Conservation (phyloP, 139 green algal species). For the Pedinophyceae sp. region DNA sequence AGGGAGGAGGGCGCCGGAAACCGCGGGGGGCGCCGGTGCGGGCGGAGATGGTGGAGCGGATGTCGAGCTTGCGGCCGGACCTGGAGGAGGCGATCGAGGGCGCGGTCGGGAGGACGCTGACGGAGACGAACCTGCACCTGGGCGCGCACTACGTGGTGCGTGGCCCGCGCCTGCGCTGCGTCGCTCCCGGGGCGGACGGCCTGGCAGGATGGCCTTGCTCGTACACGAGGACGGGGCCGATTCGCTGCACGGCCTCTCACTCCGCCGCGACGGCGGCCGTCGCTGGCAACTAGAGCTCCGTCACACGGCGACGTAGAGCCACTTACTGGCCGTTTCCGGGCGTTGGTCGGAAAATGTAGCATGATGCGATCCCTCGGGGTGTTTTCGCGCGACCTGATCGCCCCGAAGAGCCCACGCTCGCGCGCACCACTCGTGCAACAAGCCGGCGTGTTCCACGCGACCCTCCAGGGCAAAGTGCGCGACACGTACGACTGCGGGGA, state of each 20-base stretch:
- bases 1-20: no score
- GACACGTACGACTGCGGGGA: slow-evolving; percentile 88
- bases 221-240: background rate
- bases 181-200: slow-evolving; percentile 12
- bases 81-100: slow-evolving; percentile 38
- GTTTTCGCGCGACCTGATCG: background rate
- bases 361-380: no score
- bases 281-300: background rate
- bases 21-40: no score
- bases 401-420: background rate
- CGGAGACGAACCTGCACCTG: slow-evolving; percentile 29
- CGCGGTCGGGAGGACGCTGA: slow-evolving; percentile 31
- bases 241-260: slow-evolving; percentile 5
- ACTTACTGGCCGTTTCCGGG: background rate
- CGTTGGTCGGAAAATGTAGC: background rate
- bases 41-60: slow-evolving; percentile 37
- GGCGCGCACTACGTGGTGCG: slow-evolving; percentile 7
- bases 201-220: slow-evolving; percentile 4
- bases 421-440: slow-evolving; percentile 5
- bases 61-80: slow-evolving; percentile 29
- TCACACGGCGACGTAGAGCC: background rate
- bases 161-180: background rate
- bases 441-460: no score
- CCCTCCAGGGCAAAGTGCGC: slow-evolving; percentile 76
- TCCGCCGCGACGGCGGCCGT: slow-evolving; percentile 4